A percentile compares a stretch with the other conserved stretches of the same genome.
Conservation (phyloP, 176 grass and related monocot species). For the Avena atlantica region DNA sequence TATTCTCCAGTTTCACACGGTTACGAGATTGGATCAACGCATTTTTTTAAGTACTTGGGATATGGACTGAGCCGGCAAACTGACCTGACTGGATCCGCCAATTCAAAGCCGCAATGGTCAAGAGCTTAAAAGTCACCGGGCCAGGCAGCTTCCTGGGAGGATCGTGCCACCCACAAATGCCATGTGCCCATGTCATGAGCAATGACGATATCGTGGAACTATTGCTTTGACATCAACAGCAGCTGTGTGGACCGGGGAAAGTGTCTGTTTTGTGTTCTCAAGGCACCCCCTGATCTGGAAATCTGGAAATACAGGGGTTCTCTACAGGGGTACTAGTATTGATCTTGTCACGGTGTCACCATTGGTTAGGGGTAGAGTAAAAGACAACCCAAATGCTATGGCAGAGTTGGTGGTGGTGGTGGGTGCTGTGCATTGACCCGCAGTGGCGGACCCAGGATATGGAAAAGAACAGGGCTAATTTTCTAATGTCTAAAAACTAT, state of each 20-base stretch:
- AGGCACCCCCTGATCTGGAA: too few species aligned
- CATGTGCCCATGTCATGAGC: neutral
- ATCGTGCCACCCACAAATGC: neutral
- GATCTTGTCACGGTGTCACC: too few species aligned
- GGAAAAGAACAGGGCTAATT: too few species aligned
- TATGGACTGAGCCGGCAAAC: neutral
- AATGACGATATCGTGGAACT: neutral
- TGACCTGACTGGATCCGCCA: neutral
- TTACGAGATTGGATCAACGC: neutral
- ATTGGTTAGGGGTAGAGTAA: too few species aligned
- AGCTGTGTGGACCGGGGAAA: neutral
- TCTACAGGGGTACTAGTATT: too few species aligned
- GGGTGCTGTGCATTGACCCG: too few species aligned
- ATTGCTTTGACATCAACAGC: neutral
- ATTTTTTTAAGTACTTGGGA: neutral
- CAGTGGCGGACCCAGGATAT: too few species aligned
- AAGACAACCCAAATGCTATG: too few species aligned
- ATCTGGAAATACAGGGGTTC: too few species aligned
- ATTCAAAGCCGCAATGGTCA: neutral
- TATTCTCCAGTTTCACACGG: neutral
- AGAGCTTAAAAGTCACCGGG: neutral
- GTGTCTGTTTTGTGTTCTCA: neutral
- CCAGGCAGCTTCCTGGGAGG: constrained; percentile 15
- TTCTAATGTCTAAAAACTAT: too few species aligned
- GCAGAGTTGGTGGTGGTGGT: too few species aligned